phyloP scores from a whole-genome alignment of 116 monocot species.

The Iris pallida region DNA sequence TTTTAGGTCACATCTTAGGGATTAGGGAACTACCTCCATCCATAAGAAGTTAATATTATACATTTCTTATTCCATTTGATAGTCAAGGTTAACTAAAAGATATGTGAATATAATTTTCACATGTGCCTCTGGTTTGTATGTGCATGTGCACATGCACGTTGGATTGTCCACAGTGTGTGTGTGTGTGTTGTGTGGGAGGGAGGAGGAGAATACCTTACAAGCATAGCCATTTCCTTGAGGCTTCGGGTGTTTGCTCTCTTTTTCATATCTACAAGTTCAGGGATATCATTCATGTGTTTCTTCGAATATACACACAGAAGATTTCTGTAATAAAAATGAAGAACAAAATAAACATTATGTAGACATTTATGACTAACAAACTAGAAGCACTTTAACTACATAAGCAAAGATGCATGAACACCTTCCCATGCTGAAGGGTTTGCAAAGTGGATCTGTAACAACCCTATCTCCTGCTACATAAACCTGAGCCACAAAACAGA shows the following conservation, averaged over 20 bases:
- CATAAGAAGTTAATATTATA: too few relatives aligned
- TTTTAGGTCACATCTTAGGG: too few relatives aligned
- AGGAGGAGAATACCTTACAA: constrained; percentile 46
- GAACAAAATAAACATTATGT: not conserved
- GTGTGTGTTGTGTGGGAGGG: too few relatives aligned
- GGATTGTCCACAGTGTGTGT: too few relatives aligned
- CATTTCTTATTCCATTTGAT: not conserved
- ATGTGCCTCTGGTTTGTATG: not conserved
- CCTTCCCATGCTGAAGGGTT: constrained; percentile 99
- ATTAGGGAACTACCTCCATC: too few relatives aligned
- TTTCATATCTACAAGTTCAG: constrained; percentile 83
- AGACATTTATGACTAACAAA: constrained; percentile 6
- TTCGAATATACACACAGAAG: constrained; percentile 96
- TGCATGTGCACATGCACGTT: not conserved
- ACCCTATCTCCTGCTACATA: constrained; percentile 93
- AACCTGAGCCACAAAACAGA: constrained; percentile 38
- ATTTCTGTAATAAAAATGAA: constrained; percentile 49
- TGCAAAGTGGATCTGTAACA: constrained; percentile 87
- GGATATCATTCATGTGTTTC: constrained; percentile 93
- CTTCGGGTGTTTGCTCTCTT: constrained; percentile 81
- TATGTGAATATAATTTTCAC: too few relatives aligned
- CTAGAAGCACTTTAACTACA: not conserved
- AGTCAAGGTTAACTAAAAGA: not conserved
- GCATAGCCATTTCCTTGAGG: constrained; percentile 85
- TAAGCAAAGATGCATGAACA: constrained; percentile 18